Conservation (phyloP, 2,329 filamentous ascomycete genomes). For the Penicillium nordicum region DNA sequence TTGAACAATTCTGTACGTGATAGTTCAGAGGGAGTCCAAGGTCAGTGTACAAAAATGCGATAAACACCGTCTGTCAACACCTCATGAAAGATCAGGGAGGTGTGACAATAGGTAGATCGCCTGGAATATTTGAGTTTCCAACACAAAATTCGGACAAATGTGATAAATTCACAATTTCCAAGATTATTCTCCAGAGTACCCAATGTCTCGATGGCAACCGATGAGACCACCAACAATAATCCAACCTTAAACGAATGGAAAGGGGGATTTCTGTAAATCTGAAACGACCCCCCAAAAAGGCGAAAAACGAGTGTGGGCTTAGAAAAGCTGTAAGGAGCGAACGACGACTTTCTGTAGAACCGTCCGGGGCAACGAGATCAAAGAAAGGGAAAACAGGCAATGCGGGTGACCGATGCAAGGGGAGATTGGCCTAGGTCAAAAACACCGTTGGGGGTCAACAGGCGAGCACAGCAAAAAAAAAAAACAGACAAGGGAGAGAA, state of each 20-base stretch:
- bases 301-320: slow-evolving; percentile 20
- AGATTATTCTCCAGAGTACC: not conserved
- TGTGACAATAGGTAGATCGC: not conserved
- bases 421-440: slow-evolving; percentile 25
- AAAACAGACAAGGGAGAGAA: slow-evolving; percentile 20
- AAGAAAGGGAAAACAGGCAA: slow-evolving; percentile 13
- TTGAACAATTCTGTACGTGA: slow-evolving; percentile 13
- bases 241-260: slow-evolving; percentile 22
- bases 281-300: slow-evolving; percentile 18
- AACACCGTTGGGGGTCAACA: slow-evolving; percentile 14
- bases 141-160: not conserved
- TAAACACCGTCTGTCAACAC: slow-evolving; percentile 18
- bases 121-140: not conserved
- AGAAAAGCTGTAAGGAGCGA: slow-evolving; percentile 22
- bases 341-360: slow-evolving; percentile 15
- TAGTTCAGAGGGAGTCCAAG: slow-evolving; percentile 4
- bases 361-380: slow-evolving; percentile 16
- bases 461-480: slow-evolving; percentile 6
- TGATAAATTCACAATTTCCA: slow-evolving; percentile 1
- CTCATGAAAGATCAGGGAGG: slow-evolving; percentile 6
- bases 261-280: slow-evolving; percentile 11
- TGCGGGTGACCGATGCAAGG: slow-evolving; percentile 22
- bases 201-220: slow-evolving; percentile 21
- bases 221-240: slow-evolving; percentile 15
- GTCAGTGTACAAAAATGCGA: slow-evolving; percentile 18